A percentile compares a stretch with the other conserved stretches of the same genome.
phyloP scores from a whole-genome alignment of 148 eudicot species.

The Vaccinium myrtillus region DNA sequence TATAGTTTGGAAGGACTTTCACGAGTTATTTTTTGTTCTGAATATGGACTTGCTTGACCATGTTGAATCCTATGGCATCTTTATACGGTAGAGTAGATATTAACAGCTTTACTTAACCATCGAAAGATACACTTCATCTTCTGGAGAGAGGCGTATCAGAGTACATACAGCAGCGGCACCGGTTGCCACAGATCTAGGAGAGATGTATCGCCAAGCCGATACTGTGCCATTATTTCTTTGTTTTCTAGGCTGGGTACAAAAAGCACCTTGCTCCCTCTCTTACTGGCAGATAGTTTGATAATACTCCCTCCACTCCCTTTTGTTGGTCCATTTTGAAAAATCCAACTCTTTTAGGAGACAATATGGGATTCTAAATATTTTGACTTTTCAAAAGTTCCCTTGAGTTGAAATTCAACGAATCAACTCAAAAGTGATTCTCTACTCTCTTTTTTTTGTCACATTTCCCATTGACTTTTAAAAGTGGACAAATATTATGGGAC shows the following conservation, averaged over 20 bases:
- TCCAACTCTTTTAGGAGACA: neutral
- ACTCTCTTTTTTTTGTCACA: neutral
- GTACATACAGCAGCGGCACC: conserved; percentile 97
- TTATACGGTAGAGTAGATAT: neutral
- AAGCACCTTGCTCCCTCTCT: conserved; percentile 9
- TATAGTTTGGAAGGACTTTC: neutral
- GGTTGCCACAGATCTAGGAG: conserved; percentile 85
- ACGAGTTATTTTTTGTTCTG: neutral
- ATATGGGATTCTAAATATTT: neutral
- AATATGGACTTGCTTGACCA: neutral
- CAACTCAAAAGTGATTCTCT: neutral
- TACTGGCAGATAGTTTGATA: neutral
- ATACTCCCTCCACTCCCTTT: neutral
- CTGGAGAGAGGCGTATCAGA: conserved; percentile 98
- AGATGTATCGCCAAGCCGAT: conserved; percentile 93
- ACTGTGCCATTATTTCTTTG: conserved; percentile 82
- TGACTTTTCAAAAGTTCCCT: neutral
- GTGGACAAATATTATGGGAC: neutral
- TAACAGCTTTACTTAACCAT: conserved; percentile 41
- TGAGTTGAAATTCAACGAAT: neutral
- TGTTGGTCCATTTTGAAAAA: neutral
- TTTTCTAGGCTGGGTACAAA: conserved; percentile 76
- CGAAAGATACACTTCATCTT: conserved; percentile 88
- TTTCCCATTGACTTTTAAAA: neutral
- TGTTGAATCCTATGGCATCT: neutral